These are phyloP conservation scores for Starmerella sp. DNA, from an alignment of 805 yeast genomes.

Conservation along the genomic window DNA sequence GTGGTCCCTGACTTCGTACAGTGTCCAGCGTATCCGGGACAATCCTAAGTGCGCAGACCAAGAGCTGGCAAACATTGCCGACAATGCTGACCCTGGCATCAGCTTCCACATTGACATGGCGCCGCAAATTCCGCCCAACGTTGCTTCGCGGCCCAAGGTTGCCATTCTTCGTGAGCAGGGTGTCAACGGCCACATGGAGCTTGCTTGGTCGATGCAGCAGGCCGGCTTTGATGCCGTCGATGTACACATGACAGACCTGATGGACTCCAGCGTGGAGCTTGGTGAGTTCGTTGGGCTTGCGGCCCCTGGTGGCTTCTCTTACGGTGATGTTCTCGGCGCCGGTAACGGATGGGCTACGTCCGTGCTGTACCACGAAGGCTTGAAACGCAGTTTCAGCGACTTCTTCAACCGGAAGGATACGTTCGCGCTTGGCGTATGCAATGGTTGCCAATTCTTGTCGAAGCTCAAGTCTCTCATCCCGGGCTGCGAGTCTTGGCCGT, in stretches of 20 bases:
- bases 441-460: conserved; percentile 94
- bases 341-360: conserved; percentile 99
- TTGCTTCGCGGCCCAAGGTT: conserved; percentile 58
- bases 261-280: conserved; percentile 58
- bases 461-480: conserved; percentile 79
- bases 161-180: conserved; percentile 98
- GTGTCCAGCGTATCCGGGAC: conserved; percentile 84
- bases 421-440: conserved; percentile 96
- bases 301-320: conserved; percentile 98
- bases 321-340: conserved; percentile 97
- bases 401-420: conserved; percentile 88
- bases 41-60: conserved; percentile 84
- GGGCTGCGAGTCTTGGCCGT: conserved; percentile 92
- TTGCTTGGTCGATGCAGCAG: conserved; percentile 93
- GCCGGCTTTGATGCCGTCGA: conserved; percentile 93
- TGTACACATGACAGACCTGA: conserved; percentile 91
- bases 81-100: conserved; percentile 84
- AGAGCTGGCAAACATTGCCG: conserved; percentile 63
- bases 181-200: conserved; percentile 94
- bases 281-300: conserved; percentile 78
- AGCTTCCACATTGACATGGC: conserved; percentile 65
- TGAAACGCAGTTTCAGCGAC: conserved; percentile 60
- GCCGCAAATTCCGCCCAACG: conserved; percentile 34
- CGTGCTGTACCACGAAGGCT: conserved; percentile 68
- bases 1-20: conserved; percentile 84